Evolutionary conservation across 2,329 filamentous ascomycete species (phyloP).

Genomic region (Claviceps humidiphila): DNA sequence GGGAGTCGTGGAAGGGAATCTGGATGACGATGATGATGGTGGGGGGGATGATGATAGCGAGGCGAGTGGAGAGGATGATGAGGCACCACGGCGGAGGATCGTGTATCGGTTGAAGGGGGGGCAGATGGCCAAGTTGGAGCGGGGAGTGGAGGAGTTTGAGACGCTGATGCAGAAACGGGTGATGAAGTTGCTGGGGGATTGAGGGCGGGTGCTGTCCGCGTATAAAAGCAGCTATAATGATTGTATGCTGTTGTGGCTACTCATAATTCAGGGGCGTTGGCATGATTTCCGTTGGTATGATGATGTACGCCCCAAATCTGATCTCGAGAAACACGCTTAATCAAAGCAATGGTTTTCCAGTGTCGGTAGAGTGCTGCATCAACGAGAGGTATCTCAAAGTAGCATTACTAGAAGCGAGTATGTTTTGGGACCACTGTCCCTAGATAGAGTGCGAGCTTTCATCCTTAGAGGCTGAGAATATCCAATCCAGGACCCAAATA

Average conservation of each 20-base stretch:
- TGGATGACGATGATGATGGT: constrained; percentile 15
- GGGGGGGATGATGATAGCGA: constrained; percentile 18
- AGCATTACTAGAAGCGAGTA: no score
- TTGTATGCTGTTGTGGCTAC: neutral
- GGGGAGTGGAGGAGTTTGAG: constrained; percentile 55
- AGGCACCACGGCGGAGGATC: constrained; percentile 31
- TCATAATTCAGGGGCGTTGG: no score
- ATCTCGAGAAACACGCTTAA: no score
- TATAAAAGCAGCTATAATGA: neutral
- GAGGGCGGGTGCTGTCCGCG: neutral
- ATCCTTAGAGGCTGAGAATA: no score
- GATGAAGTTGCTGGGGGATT: constrained; percentile 23
- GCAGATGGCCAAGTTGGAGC: constrained; percentile 38
- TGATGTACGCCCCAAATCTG: no score
- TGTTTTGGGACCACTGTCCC: no score
- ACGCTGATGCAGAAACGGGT: constrained; percentile 47
- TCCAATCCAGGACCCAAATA: no score
- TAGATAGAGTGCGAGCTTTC: no score
- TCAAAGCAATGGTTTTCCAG: no score
- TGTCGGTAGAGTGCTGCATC: no score
- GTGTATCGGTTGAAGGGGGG: constrained; percentile 50
- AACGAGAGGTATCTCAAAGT: no score
- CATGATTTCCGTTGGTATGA: no score
- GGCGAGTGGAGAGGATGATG: constrained; percentile 22
- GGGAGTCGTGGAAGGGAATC: constrained; percentile 40